Conservation (phyloP, 2,329 filamentous ascomycete genomes). For the Talaromyces verruculosus region DNA sequence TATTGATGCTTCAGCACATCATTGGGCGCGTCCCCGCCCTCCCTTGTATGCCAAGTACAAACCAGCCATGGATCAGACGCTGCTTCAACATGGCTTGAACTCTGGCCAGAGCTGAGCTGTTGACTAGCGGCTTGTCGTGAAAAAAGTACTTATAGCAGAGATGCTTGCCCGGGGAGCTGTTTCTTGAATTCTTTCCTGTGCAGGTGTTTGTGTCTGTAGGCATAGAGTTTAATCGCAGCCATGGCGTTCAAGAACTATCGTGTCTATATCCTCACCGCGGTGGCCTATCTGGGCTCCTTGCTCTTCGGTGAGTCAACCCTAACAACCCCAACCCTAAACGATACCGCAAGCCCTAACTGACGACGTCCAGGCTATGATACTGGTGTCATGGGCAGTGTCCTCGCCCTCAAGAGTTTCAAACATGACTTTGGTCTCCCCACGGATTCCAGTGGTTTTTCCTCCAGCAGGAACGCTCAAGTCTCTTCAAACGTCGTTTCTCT, state of each 20-base stretch:
- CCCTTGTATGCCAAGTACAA: not conserved
- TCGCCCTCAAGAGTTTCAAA: constrained; percentile 43
- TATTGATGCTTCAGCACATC: not conserved
- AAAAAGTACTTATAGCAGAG: not conserved
- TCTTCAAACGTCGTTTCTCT: not conserved
- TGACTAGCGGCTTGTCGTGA: not conserved
- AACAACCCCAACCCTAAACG: not conserved
- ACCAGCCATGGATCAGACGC: not conserved
- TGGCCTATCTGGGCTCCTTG: constrained; percentile 47
- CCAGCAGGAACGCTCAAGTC: constrained; percentile 30
- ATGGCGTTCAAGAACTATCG: constrained; percentile 43
- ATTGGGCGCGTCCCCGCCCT: not conserved
- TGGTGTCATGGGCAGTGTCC: constrained; percentile 44
- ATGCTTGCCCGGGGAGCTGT: not conserved
- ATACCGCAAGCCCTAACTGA: not conserved
- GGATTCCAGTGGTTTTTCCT: constrained; percentile 35
- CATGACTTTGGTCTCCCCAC: constrained; percentile 41
- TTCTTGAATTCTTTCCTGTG: not conserved
- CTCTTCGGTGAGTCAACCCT: constrained; percentile 39
- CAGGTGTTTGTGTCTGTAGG: not conserved
- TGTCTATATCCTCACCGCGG: constrained; percentile 46
- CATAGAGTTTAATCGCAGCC: not conserved
- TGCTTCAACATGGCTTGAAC: not conserved
- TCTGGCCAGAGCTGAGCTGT: not conserved
- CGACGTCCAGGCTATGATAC: constrained; percentile 42